These are phyloP conservation scores for Funneliformis mosseae DNA, from an alignment of 192 early-diverging fungal genomes.

Conservation along the genomic window DNA sequence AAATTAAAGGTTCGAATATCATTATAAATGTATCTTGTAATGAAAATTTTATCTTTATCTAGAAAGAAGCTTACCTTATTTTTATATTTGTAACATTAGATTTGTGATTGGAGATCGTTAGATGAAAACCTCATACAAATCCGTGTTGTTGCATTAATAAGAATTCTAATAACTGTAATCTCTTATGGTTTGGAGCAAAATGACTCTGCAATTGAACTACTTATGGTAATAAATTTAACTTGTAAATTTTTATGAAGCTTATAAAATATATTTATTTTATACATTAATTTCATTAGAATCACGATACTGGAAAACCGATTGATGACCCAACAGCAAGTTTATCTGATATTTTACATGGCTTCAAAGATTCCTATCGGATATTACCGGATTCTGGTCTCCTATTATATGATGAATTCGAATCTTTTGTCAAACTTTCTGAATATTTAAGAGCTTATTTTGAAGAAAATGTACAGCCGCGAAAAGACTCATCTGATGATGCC, in stretches of 20 bases:
- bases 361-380: neutral
- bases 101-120: conserved; percentile 30
- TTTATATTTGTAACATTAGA: neutral
- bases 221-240: neutral
- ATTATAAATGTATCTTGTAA: too few species aligned
- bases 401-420: neutral
- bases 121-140: conserved; percentile 20
- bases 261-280: neutral
- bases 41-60: too few species aligned
- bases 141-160: neutral
- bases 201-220: neutral
- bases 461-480: conserved; percentile 10
- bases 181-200: conserved; percentile 20
- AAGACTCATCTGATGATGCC: neutral
- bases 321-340: neutral
- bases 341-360: neutral
- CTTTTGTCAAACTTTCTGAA: conserved; percentile 3
- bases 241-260: neutral
- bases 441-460: conserved; percentile 18
- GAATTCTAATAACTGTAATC: neutral
- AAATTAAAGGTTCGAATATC: conserved; percentile 21
- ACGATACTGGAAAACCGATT: conserved; percentile 8
- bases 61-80: too few species aligned
- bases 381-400: neutral
- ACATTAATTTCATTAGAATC: neutral